Base-by-base conservation (phyloP, 345 rosid species). In the Brassica rapa region DNA sequence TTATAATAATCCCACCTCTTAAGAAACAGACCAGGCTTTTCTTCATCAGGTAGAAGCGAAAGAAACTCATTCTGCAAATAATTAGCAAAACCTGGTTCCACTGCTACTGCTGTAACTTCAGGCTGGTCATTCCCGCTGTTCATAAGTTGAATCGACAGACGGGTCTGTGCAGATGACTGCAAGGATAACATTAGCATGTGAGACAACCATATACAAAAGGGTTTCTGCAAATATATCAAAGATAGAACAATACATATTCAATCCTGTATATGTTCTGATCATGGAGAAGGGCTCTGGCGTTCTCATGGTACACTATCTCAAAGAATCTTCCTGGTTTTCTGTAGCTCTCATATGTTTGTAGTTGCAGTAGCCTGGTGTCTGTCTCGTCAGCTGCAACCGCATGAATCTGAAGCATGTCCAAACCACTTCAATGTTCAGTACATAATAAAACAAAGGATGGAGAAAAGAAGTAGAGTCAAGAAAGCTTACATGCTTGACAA, bases 261-360 rank as follows among this genome's bases (percentile, higher is more conserved):
- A 93, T 84, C 51, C 97, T 88, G 82, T 93, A 96, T 78, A 96
- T 91, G 73, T 84, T 93, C 80, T 93, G 94, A 30, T 93, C 98
- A 67, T 90, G 93, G 71, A 93, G 96, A 71, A 93, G 92, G 62
- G 93, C 89, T 15, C 91, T 86, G 2, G 91, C 85, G 82, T 96
- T 93, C 84, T 90, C 98, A 71, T 90, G 92, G 86, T 90, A 91
- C 70, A 93, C 97, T 29, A 78, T 57, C 76, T 96, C 97, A 68
- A 86, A 62, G 67, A 86, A 86, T 85, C 92, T 89, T 84, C 86
- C 93, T 37, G 84, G 86, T 59, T 88, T 93, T 80, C 97, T 86
- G 46, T 89, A 88, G 68, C 85, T 89, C 86, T 96, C 99, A 24
- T 96, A 91, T 11, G 86, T 86, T 75, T 91, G 87, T 37, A 96